A percentile compares a stretch with the other conserved stretches of the same genome.
Conservation (phyloP, 495 filamentous ascomycete species). For the Hypomontagnella monticulosa region DNA sequence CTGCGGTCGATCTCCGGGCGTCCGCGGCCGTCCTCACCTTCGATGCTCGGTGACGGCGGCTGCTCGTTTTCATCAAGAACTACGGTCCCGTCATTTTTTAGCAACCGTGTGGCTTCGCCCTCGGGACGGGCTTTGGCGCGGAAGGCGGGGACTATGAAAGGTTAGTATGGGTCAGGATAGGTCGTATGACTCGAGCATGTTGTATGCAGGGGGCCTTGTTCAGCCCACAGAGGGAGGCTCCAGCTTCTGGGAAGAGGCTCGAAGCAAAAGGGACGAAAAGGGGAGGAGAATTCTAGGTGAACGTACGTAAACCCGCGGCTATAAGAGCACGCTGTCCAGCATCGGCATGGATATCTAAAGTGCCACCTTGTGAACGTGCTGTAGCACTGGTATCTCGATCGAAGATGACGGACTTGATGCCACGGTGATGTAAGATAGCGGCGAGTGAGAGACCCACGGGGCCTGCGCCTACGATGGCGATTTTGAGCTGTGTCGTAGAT, state of each 20-base stretch:
- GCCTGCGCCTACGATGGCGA: slow-evolving; percentile 68
- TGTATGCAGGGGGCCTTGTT: too few species aligned
- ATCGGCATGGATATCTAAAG: slow-evolving; percentile 63
- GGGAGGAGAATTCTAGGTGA: too few species aligned
- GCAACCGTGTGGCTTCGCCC: slow-evolving; percentile 52
- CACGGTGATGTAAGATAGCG: slow-evolving; percentile 59
- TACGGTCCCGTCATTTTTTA: slow-evolving; percentile 53
- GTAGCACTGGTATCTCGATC: slow-evolving; percentile 58
- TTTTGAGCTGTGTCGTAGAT: slow-evolving; percentile 43
- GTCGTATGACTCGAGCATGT: too few species aligned
- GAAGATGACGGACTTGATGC: slow-evolving; percentile 61
- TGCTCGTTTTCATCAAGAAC: slow-evolving; percentile 48
- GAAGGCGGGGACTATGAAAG: slow-evolving; percentile 52
- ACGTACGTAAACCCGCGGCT: slow-evolving; percentile 57
- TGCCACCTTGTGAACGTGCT: slow-evolving; percentile 60
- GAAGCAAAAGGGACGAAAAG: too few species aligned
- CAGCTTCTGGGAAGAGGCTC: too few species aligned
- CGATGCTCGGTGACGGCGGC: background rate
- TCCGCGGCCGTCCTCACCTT: slow-evolving; percentile 40
- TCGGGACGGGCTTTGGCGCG: slow-evolving; percentile 51
- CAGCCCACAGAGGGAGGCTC: too few species aligned
- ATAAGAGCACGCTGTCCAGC: slow-evolving; percentile 62
- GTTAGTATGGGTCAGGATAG: too few species aligned
- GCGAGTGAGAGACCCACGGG: slow-evolving; percentile 67
- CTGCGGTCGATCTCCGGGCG: slow-evolving; percentile 63